Base-by-base conservation (phyloP, 2,329 filamentous ascomycete species). In the Aspergillus neoniger region DNA sequence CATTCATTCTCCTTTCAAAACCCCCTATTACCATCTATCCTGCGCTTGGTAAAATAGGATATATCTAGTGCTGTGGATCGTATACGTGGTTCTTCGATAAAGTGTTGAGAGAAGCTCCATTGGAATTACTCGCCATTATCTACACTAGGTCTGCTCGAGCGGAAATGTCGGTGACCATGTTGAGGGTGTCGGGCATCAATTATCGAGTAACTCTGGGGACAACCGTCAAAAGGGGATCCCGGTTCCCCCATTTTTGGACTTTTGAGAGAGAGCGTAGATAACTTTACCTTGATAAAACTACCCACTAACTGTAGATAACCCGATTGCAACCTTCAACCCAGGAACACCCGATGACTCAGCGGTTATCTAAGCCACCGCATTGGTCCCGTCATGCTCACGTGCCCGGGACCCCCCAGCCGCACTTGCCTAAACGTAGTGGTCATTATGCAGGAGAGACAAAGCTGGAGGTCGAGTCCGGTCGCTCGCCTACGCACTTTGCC, bases 321-420 rank as follows among this genome's bases (percentile, higher is more conserved):
- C 23, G 19, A 14, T 15, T 15, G 41, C 41, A 43, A 25, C 25
- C 41, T 17, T 14, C 41, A 43, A 5, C 41, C 25, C 47, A 30
- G 47, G 25, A 32, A n/a, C 47, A n/a, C 25, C 47, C 9, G 47
- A 28, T 50, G 47, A 50, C 23, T 50, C 47, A 17, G 15, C 15
- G 3, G 25, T 50, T 50, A 50, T 30, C 1, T 50, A 50, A 50
- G 47, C 47, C 25, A 50, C 25, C 47, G 25, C 47, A 50, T 30
- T 50, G 25, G 47, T 30, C 28, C 47, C 47, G 47, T 30, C 47
- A 30, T n/a, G 25, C 47, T 50, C 47, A 50, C 47, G 47, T 50
- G 47, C 47, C n/a, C 14, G 47, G 47, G 23, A 5, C 25, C 25
- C 25, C n/a, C 47, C 47, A 50, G 47, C 47, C 15, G 47, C 47